phyloP scores from a whole-genome alignment of 441 rosid species.

The Corymbia calophylla region DNA sequence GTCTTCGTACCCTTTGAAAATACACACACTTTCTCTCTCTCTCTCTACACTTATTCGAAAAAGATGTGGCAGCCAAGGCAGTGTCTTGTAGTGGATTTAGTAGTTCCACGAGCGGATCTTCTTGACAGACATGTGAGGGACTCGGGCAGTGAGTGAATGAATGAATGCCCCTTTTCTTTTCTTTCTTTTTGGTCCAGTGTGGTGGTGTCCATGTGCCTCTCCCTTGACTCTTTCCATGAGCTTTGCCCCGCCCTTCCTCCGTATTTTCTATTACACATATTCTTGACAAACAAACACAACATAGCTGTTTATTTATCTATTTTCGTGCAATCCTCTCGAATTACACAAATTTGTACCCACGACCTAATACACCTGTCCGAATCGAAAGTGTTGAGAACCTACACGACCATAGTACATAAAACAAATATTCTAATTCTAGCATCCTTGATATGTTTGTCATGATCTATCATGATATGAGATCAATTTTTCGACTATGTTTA shows the following conservation, averaged over 20 bases:
- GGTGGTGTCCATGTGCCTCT: slow-evolving; percentile 43
- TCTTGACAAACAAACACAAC: background rate
- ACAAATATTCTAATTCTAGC: background rate
- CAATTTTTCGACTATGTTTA: background rate
- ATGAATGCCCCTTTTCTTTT: slow-evolving; percentile 1
- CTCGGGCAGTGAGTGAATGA: slow-evolving; percentile 4
- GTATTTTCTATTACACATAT: background rate
- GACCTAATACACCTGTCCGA: background rate
- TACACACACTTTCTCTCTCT: background rate
- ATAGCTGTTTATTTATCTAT: background rate
- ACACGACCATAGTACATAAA: background rate
- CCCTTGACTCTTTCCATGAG: background rate
- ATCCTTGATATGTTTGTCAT: background rate
- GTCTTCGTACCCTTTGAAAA: background rate
- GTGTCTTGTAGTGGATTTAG: slow-evolving; percentile 25
- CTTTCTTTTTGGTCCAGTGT: slow-evolving; percentile 25
- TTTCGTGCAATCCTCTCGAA: background rate
- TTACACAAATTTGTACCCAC: background rate
- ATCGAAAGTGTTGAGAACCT: background rate
- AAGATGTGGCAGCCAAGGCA: slow-evolving; percentile 24
- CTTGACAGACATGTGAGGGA: slow-evolving; percentile 50
- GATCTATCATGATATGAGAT: background rate
- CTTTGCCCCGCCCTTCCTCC: background rate
- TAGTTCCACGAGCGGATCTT: slow-evolving; percentile 22
- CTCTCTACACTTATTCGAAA: slow-evolving; percentile 25